These are phyloP conservation scores for Teunomyces tritomae DNA, from an alignment of 805 yeast genomes.

Conservation along the genomic window DNA sequence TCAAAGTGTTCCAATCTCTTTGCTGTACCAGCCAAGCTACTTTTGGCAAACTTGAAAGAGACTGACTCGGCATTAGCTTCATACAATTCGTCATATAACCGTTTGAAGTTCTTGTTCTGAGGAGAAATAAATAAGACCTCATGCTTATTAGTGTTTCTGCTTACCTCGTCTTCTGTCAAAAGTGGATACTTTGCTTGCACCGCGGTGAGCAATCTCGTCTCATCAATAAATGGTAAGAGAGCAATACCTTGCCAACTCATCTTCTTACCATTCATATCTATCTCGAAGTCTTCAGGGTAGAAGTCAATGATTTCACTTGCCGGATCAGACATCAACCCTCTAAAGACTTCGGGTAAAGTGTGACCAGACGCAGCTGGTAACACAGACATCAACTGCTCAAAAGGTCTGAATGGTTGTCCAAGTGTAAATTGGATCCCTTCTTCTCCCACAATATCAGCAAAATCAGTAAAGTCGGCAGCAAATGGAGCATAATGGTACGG, in stretches of 20 bases:
- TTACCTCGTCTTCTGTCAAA: constrained; percentile 63
- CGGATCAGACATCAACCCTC: constrained; percentile 75
- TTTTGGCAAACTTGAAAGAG: constrained; percentile 45
- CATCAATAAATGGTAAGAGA: constrained; percentile 86
- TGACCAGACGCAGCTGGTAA: constrained; percentile 92
- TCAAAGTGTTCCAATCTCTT: constrained; percentile 32
- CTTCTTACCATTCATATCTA: constrained; percentile 94
- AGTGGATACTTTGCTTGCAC: constrained; percentile 63
- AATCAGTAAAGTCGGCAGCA: constrained; percentile 76
- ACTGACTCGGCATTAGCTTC: constrained; percentile 23
- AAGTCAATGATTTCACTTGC: constrained; percentile 85
- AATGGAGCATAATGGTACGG: constrained; percentile 98
- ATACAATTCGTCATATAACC: constrained; percentile 40
- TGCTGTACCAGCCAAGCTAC: constrained; percentile 61
- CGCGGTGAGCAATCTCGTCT: constrained; percentile 61
- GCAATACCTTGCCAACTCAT: constrained; percentile 96
- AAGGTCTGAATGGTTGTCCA: constrained; percentile 86
- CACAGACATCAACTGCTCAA: constrained; percentile 92
- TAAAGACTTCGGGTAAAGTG: constrained; percentile 75
- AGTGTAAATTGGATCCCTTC: constrained; percentile 53
- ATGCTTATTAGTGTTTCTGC: constrained; percentile 66
- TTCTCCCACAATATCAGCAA: constrained; percentile 44
- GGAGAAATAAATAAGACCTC: constrained; percentile 71
- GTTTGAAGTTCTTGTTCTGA: constrained; percentile 49
- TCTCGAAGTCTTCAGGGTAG: constrained; percentile 82